Evolutionary conservation across 495 filamentous ascomycete species (phyloP).

Genomic region (Penicillium bovifimosum): DNA sequence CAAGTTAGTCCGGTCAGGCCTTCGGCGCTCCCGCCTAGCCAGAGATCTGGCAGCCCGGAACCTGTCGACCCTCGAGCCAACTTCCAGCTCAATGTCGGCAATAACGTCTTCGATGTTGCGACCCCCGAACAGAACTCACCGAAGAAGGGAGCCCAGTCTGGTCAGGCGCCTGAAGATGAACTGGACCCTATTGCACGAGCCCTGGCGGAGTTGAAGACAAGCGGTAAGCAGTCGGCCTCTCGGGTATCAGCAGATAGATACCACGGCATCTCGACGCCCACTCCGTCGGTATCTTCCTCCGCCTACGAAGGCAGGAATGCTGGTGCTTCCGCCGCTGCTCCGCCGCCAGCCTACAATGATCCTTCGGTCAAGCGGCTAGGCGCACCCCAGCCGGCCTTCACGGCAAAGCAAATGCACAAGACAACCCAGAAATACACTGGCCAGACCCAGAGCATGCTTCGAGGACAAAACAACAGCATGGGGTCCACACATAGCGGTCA

Average conservation of each 20-base stretch:
- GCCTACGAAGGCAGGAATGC: slow-evolving; percentile 53
- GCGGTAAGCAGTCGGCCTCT: slow-evolving; percentile 66
- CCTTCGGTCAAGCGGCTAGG: slow-evolving; percentile 70
- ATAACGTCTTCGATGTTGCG: slow-evolving; percentile 96
- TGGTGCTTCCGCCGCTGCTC: slow-evolving; percentile 37
- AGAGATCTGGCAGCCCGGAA: slow-evolving; percentile 62
- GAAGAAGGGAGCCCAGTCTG: slow-evolving; percentile 32
- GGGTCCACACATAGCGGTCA: slow-evolving; percentile 21
- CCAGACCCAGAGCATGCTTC: slow-evolving; percentile 77
- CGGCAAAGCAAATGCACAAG: slow-evolving; percentile 87
- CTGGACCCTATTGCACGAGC: slow-evolving; percentile 88
- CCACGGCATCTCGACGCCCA: slow-evolving; percentile 60
- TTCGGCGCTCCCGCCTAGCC: slow-evolving; percentile 15
- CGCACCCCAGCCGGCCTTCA: slow-evolving; percentile 87
- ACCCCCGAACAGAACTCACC: slow-evolving; percentile 56
- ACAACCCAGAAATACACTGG: slow-evolving; percentile 81
- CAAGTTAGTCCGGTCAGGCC: slow-evolving; percentile 31
- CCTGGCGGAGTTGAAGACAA: slow-evolving; percentile 85
- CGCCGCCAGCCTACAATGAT: slow-evolving; percentile 83
- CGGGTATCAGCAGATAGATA: slow-evolving; percentile 90
- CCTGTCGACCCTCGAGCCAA: slow-evolving; percentile 89
- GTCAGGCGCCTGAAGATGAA: slow-evolving; percentile 42
- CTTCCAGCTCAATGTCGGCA: slow-evolving; percentile 91
- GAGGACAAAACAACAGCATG: slow-evolving; percentile 36
- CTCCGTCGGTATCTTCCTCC: slow-evolving; percentile 69